These are phyloP conservation scores for Fusarium pseudocircinatum DNA, from an alignment of 2,329 filamentous ascomycete genomes.

Conservation along the genomic window DNA sequence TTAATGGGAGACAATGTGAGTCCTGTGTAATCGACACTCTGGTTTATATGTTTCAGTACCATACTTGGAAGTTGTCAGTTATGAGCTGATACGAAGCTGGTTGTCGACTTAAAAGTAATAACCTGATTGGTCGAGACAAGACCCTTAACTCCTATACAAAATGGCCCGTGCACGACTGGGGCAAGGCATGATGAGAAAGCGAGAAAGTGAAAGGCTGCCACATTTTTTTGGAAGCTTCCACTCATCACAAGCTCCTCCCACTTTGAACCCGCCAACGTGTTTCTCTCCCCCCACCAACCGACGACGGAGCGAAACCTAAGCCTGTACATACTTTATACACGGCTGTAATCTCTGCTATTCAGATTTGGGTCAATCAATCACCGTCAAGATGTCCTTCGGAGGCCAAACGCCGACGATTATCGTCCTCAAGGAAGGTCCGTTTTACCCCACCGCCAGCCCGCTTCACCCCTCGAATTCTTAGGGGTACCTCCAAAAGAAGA, in stretches of 20 bases:
- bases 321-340: slow-evolving; percentile 9
- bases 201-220: slow-evolving; percentile 52
- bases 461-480: slow-evolving; percentile 36
- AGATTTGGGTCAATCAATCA: slow-evolving; percentile 11
- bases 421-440: slow-evolving; percentile 94
- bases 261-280: slow-evolving; percentile 42
- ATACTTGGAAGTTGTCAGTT: not conserved
- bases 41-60: not conserved
- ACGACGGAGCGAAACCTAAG: slow-evolving; percentile 24
- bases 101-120: slow-evolving; percentile 2
- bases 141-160: slow-evolving; percentile 11
- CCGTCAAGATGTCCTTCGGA: slow-evolving; percentile 85
- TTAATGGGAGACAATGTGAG: not conserved
- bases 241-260: slow-evolving; percentile 49
- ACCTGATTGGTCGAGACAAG: slow-evolving; percentile 20
- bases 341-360: slow-evolving; percentile 15
- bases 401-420: slow-evolving; percentile 98
- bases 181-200: slow-evolving; percentile 42
- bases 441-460: slow-evolving; percentile 52
- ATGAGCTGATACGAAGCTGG: not conserved
- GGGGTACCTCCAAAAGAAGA: slow-evolving; percentile 11
- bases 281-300: slow-evolving; percentile 27
- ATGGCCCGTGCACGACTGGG: slow-evolving; percentile 45
- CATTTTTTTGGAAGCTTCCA: slow-evolving; percentile 60
- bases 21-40: not conserved